Evolutionary conservation across 169 alveolate genomes (phyloP).

Genomic region (Plasmodium coatneyi): DNA sequence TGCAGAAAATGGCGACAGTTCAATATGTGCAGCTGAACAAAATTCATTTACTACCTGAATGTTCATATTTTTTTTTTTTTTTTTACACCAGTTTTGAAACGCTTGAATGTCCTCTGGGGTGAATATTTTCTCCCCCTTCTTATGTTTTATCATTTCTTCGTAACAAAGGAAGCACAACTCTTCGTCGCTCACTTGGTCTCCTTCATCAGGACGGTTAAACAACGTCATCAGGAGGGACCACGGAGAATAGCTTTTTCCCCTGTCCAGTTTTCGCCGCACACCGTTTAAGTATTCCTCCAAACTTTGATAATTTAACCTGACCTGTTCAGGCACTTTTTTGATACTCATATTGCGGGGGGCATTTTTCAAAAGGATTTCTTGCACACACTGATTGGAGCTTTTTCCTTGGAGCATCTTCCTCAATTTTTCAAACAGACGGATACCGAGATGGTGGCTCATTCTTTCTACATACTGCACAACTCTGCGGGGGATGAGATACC

Average conservation of each 20-base stretch:
- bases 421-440: conserved; percentile 5
- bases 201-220: background rate
- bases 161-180: conserved; percentile 51
- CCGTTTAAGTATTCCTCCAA: conserved; percentile 21
- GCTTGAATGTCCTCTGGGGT: background rate
- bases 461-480: conserved; percentile 3
- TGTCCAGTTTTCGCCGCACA: conserved; percentile 1
- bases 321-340: conserved; percentile 23
- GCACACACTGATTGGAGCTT: background rate
- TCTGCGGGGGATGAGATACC: background rate
- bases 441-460: background rate
- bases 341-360: background rate
- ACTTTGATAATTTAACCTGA: conserved; percentile 23
- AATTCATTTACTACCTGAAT: conserved; percentile 30
- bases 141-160: conserved; percentile 57
- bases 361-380: conserved; percentile 4
- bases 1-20: conserved; percentile 54
- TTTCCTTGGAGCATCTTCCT: background rate
- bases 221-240: background rate
- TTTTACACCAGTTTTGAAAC: conserved; percentile 44
- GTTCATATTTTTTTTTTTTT: conserved; percentile 47
- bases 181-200: conserved; percentile 31
- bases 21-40: conserved; percentile 56
- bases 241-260: background rate
- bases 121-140: conserved; percentile 3